phyloP scores from a whole-genome alignment of 2,329 filamentous ascomycete genomes.

The Aspergillus carbonarius region DNA sequence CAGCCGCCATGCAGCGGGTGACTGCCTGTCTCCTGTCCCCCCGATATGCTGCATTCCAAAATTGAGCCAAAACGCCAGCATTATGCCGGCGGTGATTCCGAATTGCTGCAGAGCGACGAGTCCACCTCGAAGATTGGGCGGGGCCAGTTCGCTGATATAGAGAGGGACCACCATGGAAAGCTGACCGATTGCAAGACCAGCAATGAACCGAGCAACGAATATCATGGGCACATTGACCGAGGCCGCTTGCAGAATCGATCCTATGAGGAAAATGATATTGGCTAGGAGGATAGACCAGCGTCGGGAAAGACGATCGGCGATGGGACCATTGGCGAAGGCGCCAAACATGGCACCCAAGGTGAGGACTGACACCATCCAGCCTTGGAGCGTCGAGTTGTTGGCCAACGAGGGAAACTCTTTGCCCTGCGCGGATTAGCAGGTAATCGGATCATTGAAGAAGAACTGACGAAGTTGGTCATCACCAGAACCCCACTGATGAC shows the following conservation, averaged over 20 bases:
- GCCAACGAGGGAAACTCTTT: neutral
- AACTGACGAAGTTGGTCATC: neutral
- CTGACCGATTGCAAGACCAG: constrained; percentile 44
- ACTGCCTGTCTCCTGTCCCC: constrained; percentile 32
- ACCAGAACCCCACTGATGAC: neutral
- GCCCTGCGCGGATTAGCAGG: no score
- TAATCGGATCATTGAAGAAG: no score
- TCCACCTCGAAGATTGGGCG: constrained; percentile 59
- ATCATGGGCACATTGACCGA: neutral
- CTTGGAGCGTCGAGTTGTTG: neutral
- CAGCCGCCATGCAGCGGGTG: constrained; percentile 28
- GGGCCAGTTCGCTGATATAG: constrained; percentile 62
- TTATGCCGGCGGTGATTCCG: constrained; percentile 50
- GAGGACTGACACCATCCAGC: neutral
- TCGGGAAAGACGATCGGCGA: neutral
- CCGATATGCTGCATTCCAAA: constrained; percentile 53
- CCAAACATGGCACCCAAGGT: neutral
- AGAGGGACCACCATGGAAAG: constrained; percentile 60
- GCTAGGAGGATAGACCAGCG: neutral
- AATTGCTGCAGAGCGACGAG: constrained; percentile 62
- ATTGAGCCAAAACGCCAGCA: constrained; percentile 54
- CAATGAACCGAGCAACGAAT: neutral
- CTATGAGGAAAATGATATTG: neutral
- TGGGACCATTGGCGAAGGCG: neutral
- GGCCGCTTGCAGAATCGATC: neutral